Evolutionary conservation across 129 eudicot genomes (phyloP).

Genomic region (Gnaphalium uliginosum): DNA sequence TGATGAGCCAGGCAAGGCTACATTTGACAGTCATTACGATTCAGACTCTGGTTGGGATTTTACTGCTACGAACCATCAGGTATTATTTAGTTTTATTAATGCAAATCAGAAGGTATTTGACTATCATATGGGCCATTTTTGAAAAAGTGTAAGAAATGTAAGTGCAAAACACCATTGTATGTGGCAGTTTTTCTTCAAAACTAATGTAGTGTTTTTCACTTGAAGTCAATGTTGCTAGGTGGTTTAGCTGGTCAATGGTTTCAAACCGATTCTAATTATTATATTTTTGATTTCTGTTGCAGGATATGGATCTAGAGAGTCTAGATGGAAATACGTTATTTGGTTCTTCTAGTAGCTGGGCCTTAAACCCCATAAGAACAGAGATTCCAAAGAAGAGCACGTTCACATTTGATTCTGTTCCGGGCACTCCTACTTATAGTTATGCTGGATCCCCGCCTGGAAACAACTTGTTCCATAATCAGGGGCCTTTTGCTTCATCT

Average conservation of each 20-base stretch:
- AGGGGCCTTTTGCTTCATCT: slow-evolving; percentile 44
- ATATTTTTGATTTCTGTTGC: background rate
- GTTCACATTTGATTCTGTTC: slow-evolving; percentile 60
- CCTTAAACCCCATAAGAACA: slow-evolving; percentile 64
- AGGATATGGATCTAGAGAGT: slow-evolving; percentile 52
- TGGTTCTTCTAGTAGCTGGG: slow-evolving; percentile 59
- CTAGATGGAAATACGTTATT: slow-evolving; percentile 52
- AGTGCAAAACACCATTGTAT: background rate
- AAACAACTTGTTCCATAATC: slow-evolving; percentile 46
- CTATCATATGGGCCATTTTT: background rate
- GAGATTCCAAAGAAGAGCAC: slow-evolving; percentile 41
- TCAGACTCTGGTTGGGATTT: slow-evolving; percentile 62
- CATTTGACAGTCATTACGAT: slow-evolving; percentile 61
- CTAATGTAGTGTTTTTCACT: background rate
- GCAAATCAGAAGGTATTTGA: background rate
- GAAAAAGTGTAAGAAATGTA: background rate
- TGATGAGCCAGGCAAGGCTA: slow-evolving; percentile 58
- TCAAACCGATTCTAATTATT: background rate
- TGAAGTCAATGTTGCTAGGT: background rate
- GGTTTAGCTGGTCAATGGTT: background rate
- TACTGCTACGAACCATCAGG: slow-evolving; percentile 43
- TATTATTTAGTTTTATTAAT: slow-evolving; percentile 19
- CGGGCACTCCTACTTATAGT: slow-evolving; percentile 70
- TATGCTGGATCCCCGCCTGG: slow-evolving; percentile 48
- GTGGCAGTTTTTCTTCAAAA: background rate